phyloP scores from a whole-genome alignment of 1,284 basidiomycete species.

The Apiotrichum laibachii region DNA sequence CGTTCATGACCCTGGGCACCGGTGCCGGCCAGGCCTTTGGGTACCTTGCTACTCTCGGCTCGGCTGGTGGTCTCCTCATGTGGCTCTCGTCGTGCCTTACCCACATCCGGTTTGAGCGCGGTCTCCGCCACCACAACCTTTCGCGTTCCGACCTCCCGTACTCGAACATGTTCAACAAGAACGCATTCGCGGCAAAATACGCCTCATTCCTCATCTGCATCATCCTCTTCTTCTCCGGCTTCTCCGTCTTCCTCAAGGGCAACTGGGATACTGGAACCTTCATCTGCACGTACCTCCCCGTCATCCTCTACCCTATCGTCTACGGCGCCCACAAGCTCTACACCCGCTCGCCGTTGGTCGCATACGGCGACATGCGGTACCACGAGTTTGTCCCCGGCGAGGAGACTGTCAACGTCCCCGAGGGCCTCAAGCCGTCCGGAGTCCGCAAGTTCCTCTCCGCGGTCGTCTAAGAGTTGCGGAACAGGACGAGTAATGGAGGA shows the following conservation, averaged over 20 bases:
- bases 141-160: slow-evolving; percentile 6
- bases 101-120: slow-evolving; percentile 34
- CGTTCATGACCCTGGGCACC: slow-evolving; percentile 59
- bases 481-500: too few species aligned
- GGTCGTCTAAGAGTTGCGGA: too few species aligned
- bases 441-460: too few species aligned
- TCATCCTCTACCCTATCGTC: slow-evolving; percentile 12
- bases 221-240: slow-evolving; percentile 9
- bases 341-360: too few species aligned
- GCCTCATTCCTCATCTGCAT: slow-evolving; percentile 4
- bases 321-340: too few species aligned
- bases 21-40: slow-evolving; percentile 66
- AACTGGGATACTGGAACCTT: slow-evolving; percentile 14
- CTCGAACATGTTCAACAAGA: neutral
- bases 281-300: slow-evolving; percentile 17
- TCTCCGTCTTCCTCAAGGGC: slow-evolving; percentile 18
- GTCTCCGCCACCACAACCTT: slow-evolving; percentile 27
- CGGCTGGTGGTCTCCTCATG: slow-evolving; percentile 55
- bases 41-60: slow-evolving; percentile 68
- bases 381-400: too few species aligned
- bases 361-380: too few species aligned
- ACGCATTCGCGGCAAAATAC: slow-evolving; percentile 1
- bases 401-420: too few species aligned
- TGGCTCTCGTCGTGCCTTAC: slow-evolving; percentile 59
- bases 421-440: too few species aligned